Evolutionary conservation across 768 basidiomycete species (phyloP).

Genomic region (Exidia glandulosa): DNA sequence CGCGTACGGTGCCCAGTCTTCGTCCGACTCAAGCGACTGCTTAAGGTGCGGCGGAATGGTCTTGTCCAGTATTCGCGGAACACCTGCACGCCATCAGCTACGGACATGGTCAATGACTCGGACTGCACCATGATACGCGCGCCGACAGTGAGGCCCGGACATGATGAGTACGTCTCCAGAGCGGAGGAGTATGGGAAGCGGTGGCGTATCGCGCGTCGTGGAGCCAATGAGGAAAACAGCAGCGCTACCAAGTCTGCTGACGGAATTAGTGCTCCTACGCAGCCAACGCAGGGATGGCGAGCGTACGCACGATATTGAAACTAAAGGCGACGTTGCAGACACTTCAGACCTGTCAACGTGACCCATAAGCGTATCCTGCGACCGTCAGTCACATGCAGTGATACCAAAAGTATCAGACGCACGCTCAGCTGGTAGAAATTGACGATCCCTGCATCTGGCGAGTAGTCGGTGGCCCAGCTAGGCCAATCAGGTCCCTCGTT

Average conservation of each 20-base stretch:
- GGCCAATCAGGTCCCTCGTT: constrained; percentile 51
- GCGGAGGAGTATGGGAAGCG: constrained; percentile 72
- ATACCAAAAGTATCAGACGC: too few relatives aligned
- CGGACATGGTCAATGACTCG: background rate
- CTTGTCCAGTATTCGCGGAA: constrained; percentile 78
- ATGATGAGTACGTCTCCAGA: constrained; percentile 90
- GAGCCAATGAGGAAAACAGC: constrained; percentile 87
- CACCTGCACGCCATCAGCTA: constrained; percentile 32
- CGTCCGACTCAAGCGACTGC: constrained; percentile 12
- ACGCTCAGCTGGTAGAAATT: constrained; percentile 87
- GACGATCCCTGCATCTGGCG: constrained; percentile 92
- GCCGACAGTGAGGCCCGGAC: constrained; percentile 75
- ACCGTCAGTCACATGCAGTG: too few relatives aligned
- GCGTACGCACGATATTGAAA: constrained; percentile 78
- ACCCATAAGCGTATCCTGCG: constrained; percentile 82
- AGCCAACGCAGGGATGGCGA: background rate
- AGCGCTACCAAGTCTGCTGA: constrained; percentile 75
- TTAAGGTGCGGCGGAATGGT: constrained; percentile 59
- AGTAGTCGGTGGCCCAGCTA: constrained; percentile 68
- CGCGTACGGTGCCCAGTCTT: constrained; percentile 46
- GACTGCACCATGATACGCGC: constrained; percentile 82
- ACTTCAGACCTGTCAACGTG: constrained; percentile 97
- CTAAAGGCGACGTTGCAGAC: constrained; percentile 82
- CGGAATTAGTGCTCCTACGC: background rate
- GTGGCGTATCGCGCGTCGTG: constrained; percentile 60